Evolutionary conservation across 1,284 basidiomycete genomes (phyloP).

Genomic region (Cyathus pygmaeus): DNA sequence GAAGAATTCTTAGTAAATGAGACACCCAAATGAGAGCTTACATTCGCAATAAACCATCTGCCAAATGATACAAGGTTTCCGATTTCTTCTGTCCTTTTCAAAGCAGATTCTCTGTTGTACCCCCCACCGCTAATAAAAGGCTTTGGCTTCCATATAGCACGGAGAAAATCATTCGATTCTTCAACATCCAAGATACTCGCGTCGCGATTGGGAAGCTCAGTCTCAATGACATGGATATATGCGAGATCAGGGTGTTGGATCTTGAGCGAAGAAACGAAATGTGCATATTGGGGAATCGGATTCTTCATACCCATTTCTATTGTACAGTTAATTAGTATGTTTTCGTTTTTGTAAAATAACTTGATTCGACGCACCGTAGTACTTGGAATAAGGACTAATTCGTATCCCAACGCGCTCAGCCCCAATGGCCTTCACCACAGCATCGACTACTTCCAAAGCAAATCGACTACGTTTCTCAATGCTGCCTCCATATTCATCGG

Average conservation of each 20-base stretch:
- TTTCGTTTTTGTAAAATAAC: not conserved
- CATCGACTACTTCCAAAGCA: conserved; percentile 55
- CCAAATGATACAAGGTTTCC: conserved; percentile 53
- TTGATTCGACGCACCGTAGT: not conserved
- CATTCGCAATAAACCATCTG: conserved; percentile 55
- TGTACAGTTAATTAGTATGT: not conserved
- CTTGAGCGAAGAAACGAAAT: conserved; percentile 59
- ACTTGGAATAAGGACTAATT: not conserved
- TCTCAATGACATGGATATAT: not conserved
- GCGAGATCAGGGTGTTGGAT: conserved; percentile 35
- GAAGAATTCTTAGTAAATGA: no score
- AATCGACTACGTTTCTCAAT: conserved; percentile 63
- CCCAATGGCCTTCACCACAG: conserved; percentile 48
- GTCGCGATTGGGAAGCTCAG: not conserved
- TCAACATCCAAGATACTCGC: conserved; percentile 14
- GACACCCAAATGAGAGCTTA: conserved; percentile 29
- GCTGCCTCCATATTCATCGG: conserved; percentile 66
- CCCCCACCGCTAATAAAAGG: conserved; percentile 9
- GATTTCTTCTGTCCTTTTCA: conserved; percentile 13
- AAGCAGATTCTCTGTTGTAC: conserved; percentile 8
- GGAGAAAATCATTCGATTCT: conserved; percentile 34
- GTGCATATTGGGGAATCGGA: conserved; percentile 4
- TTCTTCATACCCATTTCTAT: not conserved
- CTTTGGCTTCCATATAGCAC: conserved; percentile 45
- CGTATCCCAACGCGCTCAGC: conserved; percentile 53